Evolutionary conservation across 331 rosid genomes (phyloP), one percentile per base, ranked within the genome.

Genomic region (Phaseolus coccineus): DNA sequence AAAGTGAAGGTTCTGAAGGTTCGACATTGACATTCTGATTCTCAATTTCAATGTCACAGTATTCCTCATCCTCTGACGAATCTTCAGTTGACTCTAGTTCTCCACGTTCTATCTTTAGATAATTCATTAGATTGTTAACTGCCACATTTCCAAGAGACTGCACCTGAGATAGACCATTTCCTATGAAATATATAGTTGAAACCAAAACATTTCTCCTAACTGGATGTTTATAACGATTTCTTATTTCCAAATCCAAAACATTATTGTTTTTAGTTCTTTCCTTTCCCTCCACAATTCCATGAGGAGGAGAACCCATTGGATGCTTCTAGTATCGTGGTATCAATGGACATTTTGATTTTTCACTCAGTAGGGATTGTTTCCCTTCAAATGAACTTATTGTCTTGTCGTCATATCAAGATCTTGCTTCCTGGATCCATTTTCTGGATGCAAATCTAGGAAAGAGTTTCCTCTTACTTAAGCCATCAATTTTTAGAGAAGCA

Each of bases 41-140:
- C 83, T 94, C 98, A 82, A 94, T 89, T 84, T 92, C 95, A 82
- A 94, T 89, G 83, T 92, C 95, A 84, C 87, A 92, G 76, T 88
- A 92, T 6, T 82, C 88, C 62, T 86, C 89, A 76, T 92, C 93
- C 24, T 82, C 85, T 65, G 87, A 87, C 33, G 90, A 83, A 73
- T 89, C 92, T 48, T 84, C 88, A 55, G 74, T 83, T 77, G 82
- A 75, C 50, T 87, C 93, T 42, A 85, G 82, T 61, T 88, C 90
- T 78, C 73, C 89, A 1, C 48, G 85, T 55, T 86, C 87, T 70
- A 94, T 88, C 83, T 94, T 94, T 83, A 94, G 83, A 85, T 87
- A 91, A 74, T 77, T 88, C 61, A 85, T 87, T 71, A 94, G 85
- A 82, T 84, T 92, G 84, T 82, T 91, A 57, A 92, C 93, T 63